These are phyloP conservation scores for Aurantiochytrium sp. DNA, from an alignment of 108 stramenopile species.

Conservation along the genomic window DNA sequence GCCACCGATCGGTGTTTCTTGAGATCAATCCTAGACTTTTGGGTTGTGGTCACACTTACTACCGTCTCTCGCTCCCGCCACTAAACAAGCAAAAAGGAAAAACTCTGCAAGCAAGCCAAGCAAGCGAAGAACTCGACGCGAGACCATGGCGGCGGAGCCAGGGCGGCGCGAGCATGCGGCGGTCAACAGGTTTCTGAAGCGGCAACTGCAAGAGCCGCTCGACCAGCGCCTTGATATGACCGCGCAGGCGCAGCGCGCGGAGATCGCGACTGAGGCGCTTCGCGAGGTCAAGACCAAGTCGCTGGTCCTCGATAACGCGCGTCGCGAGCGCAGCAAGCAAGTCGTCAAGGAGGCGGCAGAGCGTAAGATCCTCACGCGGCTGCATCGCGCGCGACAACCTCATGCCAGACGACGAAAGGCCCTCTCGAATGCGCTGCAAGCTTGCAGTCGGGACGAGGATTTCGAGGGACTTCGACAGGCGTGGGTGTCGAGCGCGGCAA, in stretches of 20 bases:
- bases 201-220: background rate
- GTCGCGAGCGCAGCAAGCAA: background rate
- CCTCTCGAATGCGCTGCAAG: background rate
- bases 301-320: background rate
- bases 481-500: no score
- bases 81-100: no score
- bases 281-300: background rate
- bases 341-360: background rate
- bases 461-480: no score
- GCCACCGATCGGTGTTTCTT: no score
- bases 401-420: background rate
- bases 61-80: no score
- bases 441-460: no score
- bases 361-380: background rate
- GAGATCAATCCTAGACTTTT: no score
- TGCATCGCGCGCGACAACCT: background rate
- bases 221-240: background rate
- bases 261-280: background rate
- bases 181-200: background rate
- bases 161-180: background rate
- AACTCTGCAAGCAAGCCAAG: no score
- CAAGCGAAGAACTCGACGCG: background rate
- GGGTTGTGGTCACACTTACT: no score
- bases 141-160: background rate
- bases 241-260: background rate